Conservation (phyloP, 164 flowering plant genomes). For the Platanus orientalis region DNA sequence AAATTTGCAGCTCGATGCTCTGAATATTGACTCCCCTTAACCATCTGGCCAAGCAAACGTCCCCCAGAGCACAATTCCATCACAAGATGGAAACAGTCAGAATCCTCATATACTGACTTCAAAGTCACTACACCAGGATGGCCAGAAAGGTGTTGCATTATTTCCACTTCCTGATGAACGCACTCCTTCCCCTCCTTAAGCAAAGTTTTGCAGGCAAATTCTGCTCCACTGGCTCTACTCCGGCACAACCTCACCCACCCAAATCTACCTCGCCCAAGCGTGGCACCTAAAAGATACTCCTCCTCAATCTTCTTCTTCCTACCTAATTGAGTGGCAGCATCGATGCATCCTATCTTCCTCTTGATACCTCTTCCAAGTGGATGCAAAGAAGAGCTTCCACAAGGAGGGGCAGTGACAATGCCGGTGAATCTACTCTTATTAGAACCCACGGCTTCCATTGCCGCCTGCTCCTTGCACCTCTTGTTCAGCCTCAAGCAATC, state of each 20-base stretch:
- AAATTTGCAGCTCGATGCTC: constrained; percentile 77
- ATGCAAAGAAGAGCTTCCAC: constrained; percentile 49
- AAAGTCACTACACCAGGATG: constrained; percentile 87
- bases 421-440: too few relatives aligned
- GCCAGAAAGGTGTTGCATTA: constrained; percentile 96
- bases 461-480: too few relatives aligned
- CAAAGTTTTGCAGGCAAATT: constrained; percentile 64
- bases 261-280: constrained; percentile 81
- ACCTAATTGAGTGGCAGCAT: constrained; percentile 59
- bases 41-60: constrained; percentile 78
- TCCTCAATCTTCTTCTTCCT: constrained; percentile 84
- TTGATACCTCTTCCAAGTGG: constrained; percentile 71
- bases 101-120: constrained; percentile 80
- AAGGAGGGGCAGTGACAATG: constrained; percentile 71
- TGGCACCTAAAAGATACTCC: constrained; percentile 47
- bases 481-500: too few relatives aligned
- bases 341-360: constrained; percentile 97
- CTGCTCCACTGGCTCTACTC: constrained; percentile 48
- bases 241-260: constrained; percentile 76
- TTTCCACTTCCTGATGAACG: constrained; percentile 92
- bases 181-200: constrained; percentile 63
- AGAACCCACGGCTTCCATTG: too few relatives aligned
- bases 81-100: constrained; percentile 75
- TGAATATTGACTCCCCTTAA: constrained; percentile 47
- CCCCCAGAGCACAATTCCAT: constrained; percentile 96